phyloP scores from a whole-genome alignment of 495 filamentous ascomycete species.

The Corynascus novoguineensis region DNA sequence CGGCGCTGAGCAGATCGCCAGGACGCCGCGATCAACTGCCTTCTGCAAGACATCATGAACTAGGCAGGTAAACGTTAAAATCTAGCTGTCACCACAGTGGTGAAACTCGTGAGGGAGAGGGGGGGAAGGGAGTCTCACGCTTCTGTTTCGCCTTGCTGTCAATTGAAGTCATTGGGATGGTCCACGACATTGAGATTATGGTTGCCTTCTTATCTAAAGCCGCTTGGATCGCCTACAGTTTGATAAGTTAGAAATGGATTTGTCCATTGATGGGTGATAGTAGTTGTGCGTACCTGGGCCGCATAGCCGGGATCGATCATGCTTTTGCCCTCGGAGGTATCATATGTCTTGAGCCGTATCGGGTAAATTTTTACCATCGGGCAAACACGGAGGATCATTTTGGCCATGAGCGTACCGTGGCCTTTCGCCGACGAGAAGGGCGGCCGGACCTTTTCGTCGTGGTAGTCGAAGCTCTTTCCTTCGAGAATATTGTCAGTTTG shows the following conservation, averaged over 20 bases:
- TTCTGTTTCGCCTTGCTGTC: background rate
- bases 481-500: background rate
- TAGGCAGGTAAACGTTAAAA: background rate
- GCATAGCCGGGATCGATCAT: background rate
- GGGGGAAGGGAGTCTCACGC: background rate
- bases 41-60: background rate
- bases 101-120: background rate
- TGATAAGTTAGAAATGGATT: background rate
- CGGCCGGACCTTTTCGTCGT: background rate
- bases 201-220: background rate
- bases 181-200: background rate
- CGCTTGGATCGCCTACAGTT: background rate
- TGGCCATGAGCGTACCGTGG: background rate
- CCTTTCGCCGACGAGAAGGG: background rate
- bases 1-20: background rate
- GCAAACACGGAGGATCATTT: background rate
- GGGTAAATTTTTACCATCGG: background rate
- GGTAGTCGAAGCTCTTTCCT: background rate
- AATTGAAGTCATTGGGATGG: background rate
- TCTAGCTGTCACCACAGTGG: background rate
- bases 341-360: background rate
- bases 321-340: background rate
- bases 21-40: background rate
- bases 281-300: background rate
- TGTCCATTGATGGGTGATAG: background rate